phyloP scores from a whole-genome alignment of 768 basidiomycete species.

The Serendipita sp. region DNA sequence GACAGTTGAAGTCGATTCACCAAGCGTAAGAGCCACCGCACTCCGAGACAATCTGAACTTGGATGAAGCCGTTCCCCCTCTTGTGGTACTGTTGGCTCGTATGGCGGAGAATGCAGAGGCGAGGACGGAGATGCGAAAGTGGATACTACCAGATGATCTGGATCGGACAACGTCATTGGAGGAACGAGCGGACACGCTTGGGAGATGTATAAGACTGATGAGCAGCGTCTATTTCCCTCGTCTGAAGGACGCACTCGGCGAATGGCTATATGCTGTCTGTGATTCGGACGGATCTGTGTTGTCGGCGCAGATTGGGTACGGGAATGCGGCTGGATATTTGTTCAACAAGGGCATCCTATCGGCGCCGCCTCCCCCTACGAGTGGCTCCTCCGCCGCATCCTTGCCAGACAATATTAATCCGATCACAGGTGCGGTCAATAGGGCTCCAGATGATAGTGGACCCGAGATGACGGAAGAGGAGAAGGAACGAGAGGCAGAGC shows the following conservation, averaged over 20 bases:
- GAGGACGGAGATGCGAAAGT: conserved; percentile 41
- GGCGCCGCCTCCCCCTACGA: conserved; percentile 32
- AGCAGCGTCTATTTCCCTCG: conserved; percentile 55
- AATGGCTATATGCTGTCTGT: conserved; percentile 73
- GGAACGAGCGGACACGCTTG: conserved; percentile 53
- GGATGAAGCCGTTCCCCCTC: conserved; percentile 65
- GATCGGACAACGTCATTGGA: conserved; percentile 72
- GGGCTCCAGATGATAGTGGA: conserved; percentile 18
- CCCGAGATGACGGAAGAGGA: conserved; percentile 84
- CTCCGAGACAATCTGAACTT: conserved; percentile 33
- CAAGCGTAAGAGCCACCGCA: conserved; percentile 19
- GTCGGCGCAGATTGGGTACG: conserved; percentile 76
- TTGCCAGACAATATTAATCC: conserved; percentile 45
- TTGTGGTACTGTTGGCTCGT: conserved; percentile 59
- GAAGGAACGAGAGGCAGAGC: conserved; percentile 87
- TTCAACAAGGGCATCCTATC: conserved; percentile 77
- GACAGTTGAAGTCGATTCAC: conserved; percentile 35
- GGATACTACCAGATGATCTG: conserved; percentile 60
- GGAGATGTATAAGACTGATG: conserved; percentile 65
- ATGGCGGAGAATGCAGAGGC: conserved; percentile 49
- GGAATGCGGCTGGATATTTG: conserved; percentile 87
- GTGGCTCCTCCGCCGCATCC: conserved; percentile 16
- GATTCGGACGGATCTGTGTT: conserved; percentile 62
- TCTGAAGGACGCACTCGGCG: conserved; percentile 64
- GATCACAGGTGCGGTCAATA: conserved; percentile 56